A percentile compares a stretch with the other conserved stretches of the same genome.
Conservation (phyloP, 2,329 filamentous ascomycete genomes). For the Botrytis aclada region DNA sequence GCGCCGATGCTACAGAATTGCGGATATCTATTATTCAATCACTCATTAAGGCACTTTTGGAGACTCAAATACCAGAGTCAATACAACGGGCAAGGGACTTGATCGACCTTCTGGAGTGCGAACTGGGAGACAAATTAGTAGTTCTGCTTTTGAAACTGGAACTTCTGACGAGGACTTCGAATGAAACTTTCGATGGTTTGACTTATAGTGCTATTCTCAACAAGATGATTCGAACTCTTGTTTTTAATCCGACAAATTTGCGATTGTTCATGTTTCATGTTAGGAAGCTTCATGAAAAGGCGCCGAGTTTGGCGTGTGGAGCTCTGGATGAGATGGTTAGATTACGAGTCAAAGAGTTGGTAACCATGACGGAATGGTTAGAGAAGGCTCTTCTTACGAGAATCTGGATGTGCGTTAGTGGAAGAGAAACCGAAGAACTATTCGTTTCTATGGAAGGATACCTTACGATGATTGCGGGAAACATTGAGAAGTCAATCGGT, state of each 20-base stretch:
- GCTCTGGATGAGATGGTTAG: conserved; percentile 63
- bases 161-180: conserved; percentile 51
- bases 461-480: conserved; percentile 47
- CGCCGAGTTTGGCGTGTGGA: conserved; percentile 46
- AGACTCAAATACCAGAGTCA: conserved; percentile 44
- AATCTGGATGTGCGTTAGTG: conserved; percentile 60
- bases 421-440: conserved; percentile 38
- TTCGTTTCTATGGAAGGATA: conserved; percentile 43
- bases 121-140: conserved; percentile 61
- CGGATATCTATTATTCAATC: conserved; percentile 64
- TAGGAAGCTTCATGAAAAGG: conserved; percentile 58
- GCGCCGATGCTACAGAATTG: conserved; percentile 60
- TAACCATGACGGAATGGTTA: conserved; percentile 56
- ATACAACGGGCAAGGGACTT: conserved; percentile 54
- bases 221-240: conserved; percentile 58
- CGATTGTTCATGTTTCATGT: conserved; percentile 66
- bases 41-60: conserved; percentile 55
- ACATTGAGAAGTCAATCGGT: conserved; percentile 49
- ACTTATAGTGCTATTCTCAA: conserved; percentile 54
- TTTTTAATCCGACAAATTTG: conserved; percentile 62
- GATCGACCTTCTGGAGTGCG: conserved; percentile 58
- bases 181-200: conserved; percentile 48
- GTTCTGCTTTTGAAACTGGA: conserved; percentile 68
- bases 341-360: conserved; percentile 48
- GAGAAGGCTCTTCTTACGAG: conserved; percentile 67